Conservation (phyloP, 345 rosid genomes). For the Limnanthes douglasii region DNA sequence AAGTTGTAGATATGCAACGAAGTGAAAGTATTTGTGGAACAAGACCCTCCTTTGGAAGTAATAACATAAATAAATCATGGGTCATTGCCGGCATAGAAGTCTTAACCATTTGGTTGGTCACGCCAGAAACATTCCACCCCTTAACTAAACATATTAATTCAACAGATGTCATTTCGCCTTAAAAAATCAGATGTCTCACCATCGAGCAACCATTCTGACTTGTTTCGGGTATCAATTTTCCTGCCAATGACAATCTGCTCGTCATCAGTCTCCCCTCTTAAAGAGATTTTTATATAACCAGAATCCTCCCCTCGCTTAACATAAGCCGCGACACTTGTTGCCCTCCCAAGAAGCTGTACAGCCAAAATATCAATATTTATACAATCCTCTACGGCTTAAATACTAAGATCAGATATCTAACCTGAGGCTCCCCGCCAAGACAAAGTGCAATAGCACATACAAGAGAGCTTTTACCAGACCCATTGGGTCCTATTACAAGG, state of each 20-base stretch:
- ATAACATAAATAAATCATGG: not conserved
- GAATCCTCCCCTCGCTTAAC: constrained; percentile 86
- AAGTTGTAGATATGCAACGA: not conserved
- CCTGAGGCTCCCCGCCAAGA: constrained; percentile 92
- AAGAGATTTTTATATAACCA: constrained; percentile 58
- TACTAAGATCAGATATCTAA: constrained; percentile 10
- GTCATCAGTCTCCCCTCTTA: constrained; percentile 46
- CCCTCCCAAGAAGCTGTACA: constrained; percentile 82
- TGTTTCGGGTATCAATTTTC: constrained; percentile 68
- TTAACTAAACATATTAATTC: not conserved
- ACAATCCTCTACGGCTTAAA: not conserved
- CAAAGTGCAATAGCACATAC: constrained; percentile 96
- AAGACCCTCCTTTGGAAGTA: not conserved
- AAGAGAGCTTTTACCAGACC: constrained; percentile 92
- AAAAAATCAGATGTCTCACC: constrained; percentile 22
- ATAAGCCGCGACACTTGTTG: constrained; percentile 69
- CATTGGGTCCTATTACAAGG: constrained; percentile 94
- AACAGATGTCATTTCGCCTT: not conserved
- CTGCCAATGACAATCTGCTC: constrained; percentile 40
- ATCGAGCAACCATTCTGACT: constrained; percentile 83
- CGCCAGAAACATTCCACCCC: not conserved
- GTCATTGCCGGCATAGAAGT: not conserved
- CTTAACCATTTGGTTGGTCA: not conserved
- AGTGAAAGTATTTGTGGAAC: not conserved
- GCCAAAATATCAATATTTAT: constrained; percentile 1